Percentiles rank a stretch among this genome's conserved stretches.
phyloP scores from a whole-genome alignment of 805 yeast species.

The Kluyveromyces nonfermentans region DNA sequence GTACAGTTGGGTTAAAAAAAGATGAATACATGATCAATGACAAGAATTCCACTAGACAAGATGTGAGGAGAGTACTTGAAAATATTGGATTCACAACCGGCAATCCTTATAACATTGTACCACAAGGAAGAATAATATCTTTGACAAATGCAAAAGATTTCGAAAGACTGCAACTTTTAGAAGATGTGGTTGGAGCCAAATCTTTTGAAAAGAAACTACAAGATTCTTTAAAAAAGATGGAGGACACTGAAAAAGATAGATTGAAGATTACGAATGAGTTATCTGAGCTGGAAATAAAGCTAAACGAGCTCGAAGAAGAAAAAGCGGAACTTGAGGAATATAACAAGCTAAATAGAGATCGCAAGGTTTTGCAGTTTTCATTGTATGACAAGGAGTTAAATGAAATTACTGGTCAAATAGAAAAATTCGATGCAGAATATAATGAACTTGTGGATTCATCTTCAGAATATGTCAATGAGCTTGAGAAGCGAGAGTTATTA shows the following conservation, averaged over 20 bases:
- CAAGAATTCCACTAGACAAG: slow-evolving; percentile 68
- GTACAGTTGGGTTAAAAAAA: slow-evolving; percentile 89
- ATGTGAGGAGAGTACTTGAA: slow-evolving; percentile 72
- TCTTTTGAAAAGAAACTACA: slow-evolving; percentile 75
- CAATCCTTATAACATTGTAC: slow-evolving; percentile 92
- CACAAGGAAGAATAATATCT: slow-evolving; percentile 87
- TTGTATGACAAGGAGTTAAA: slow-evolving; percentile 68
- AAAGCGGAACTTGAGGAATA: slow-evolving; percentile 62
- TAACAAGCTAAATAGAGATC: slow-evolving; percentile 56
- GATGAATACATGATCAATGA: slow-evolving; percentile 85
- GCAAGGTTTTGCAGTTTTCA: slow-evolving; percentile 65
- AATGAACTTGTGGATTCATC: slow-evolving; percentile 42
- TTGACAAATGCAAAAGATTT: slow-evolving; percentile 82
- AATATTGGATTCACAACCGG: slow-evolving; percentile 87
- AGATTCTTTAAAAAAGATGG: slow-evolving; percentile 76
- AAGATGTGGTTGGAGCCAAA: slow-evolving; percentile 92
- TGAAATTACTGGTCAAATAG: slow-evolving; percentile 51
- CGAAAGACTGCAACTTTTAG: slow-evolving; percentile 68
- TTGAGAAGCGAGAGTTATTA: slow-evolving; percentile 51
- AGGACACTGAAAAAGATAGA: slow-evolving; percentile 56
- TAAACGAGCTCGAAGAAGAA: slow-evolving; percentile 73
- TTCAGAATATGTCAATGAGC: slow-evolving; percentile 41
- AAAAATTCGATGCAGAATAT: slow-evolving; percentile 50
- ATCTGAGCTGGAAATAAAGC: slow-evolving; percentile 55
- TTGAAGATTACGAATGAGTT: slow-evolving; percentile 68